phyloP scores from a whole-genome alignment of 345 rosid species.

The Salix udensis region DNA sequence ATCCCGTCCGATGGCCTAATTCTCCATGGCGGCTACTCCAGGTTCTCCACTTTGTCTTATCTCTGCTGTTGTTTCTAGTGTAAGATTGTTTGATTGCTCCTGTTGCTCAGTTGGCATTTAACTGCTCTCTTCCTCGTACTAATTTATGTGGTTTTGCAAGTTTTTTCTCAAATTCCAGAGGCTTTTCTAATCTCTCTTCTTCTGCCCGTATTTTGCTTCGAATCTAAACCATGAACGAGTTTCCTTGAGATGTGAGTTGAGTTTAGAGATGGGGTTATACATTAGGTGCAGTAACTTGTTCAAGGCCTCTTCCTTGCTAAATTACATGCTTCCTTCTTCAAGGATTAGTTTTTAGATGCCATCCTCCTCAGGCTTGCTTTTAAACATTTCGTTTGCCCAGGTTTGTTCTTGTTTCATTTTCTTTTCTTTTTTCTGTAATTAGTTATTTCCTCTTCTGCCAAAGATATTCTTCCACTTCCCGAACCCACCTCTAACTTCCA shows the following conservation, averaged over 20 bases:
- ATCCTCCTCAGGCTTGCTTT: neutral
- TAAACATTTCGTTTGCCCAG: neutral
- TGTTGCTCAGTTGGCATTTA: neutral
- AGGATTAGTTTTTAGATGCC: neutral
- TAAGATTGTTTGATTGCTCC: neutral
- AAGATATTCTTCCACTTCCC: neutral
- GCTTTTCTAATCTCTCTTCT: neutral
- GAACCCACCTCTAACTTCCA: neutral
- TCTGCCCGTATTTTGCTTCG: neutral
- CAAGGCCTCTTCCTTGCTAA: neutral
- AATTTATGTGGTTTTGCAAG: neutral
- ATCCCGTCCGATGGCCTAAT: conserved; percentile 79
- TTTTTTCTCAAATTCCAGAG: neutral
- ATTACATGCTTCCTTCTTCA: neutral
- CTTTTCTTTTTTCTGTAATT: neutral
- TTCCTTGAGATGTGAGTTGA: neutral
- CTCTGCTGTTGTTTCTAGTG: neutral
- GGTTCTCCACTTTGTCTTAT: conserved; percentile 33
- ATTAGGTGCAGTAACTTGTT: neutral
- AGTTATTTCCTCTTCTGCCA: conserved; percentile 1
- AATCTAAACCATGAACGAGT: neutral
- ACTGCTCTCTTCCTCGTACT: neutral
- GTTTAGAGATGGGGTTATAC: neutral
- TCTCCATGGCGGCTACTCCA: conserved; percentile 93
- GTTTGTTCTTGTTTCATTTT: neutral